Conservation (phyloP, 1,139 yeast species). For the Sugiyamaella paludigena region DNA sequence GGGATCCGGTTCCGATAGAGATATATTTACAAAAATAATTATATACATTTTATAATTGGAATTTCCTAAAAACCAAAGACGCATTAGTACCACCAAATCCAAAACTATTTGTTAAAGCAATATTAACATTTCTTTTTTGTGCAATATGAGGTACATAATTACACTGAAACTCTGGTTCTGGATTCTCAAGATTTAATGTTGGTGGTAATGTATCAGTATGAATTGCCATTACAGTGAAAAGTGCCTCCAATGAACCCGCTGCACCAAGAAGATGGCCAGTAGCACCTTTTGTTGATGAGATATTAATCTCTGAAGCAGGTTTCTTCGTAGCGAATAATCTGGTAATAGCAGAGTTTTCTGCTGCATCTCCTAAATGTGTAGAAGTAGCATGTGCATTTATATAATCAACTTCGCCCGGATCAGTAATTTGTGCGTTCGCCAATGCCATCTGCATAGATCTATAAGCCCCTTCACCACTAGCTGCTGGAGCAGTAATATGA, state of each 20-base stretch:
- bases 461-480: constrained; percentile 79
- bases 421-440: constrained; percentile 45
- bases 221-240: constrained; percentile 71
- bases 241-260: constrained; percentile 91
- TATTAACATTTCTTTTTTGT: constrained; percentile 43
- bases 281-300: constrained; percentile 87
- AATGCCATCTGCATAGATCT: constrained; percentile 81
- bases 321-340: constrained; percentile 42
- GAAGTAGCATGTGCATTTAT: constrained; percentile 98
- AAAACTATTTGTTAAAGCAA: constrained; percentile 84
- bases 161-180: constrained; percentile 46
- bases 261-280: constrained; percentile 95
- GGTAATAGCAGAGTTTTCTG: constrained; percentile 76
- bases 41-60: not conserved
- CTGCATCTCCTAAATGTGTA: constrained; percentile 82
- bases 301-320: constrained; percentile 37
- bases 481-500: constrained; percentile 90
- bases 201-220: constrained; percentile 65
- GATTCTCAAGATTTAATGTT: constrained; percentile 63
- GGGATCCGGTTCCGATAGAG: too few relatives aligned
- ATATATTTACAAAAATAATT: too few relatives aligned
- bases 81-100: constrained; percentile 98
- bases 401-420: constrained; percentile 50
- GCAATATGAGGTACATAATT: constrained; percentile 60
- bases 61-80: constrained; percentile 52